These are phyloP conservation scores for Staphylotrichum longicolle DNA, from an alignment of 495 filamentous ascomycete species.

Conservation along the genomic window DNA sequence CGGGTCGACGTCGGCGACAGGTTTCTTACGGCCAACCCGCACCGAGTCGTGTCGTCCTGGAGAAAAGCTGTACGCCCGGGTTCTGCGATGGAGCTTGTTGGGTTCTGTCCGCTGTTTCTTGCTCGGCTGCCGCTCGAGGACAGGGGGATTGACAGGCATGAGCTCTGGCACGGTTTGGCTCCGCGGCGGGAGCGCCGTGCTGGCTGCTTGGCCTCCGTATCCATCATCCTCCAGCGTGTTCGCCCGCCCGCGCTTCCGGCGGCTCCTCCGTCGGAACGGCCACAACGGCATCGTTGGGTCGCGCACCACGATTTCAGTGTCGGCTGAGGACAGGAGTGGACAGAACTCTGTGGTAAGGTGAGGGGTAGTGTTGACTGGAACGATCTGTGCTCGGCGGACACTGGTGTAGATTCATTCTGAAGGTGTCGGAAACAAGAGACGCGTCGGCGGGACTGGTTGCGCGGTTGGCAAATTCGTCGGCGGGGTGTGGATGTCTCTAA, in stretches of 20 bases:
- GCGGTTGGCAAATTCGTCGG: conserved; percentile 18
- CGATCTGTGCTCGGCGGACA: conserved; percentile 15
- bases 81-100: conserved; percentile 49
- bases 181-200: conserved; percentile 32
- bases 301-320: conserved; percentile 51
- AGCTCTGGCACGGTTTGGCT: conserved; percentile 41
- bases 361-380: conserved; percentile 11
- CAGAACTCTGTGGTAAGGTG: background rate
- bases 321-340: background rate
- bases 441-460: conserved; percentile 20
- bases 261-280: conserved; percentile 71
- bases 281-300: conserved; percentile 47
- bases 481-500: conserved; percentile 20
- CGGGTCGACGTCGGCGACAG: conserved; percentile 13
- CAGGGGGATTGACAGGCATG: conserved; percentile 15
- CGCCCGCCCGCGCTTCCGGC: conserved; percentile 43
- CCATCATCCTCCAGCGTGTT: conserved; percentile 39
- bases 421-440: conserved; percentile 3
- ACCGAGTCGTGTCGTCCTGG: conserved; percentile 51
- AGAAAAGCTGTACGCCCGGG: conserved; percentile 54
- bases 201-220: conserved; percentile 27
- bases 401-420: conserved; percentile 31
- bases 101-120: conserved; percentile 41
- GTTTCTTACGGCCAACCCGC: conserved; percentile 28
- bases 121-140: conserved; percentile 24